Evolutionary conservation across 169 alveolate species (phyloP).

Genomic region (Haemoproteus tartakovskyi): DNA sequence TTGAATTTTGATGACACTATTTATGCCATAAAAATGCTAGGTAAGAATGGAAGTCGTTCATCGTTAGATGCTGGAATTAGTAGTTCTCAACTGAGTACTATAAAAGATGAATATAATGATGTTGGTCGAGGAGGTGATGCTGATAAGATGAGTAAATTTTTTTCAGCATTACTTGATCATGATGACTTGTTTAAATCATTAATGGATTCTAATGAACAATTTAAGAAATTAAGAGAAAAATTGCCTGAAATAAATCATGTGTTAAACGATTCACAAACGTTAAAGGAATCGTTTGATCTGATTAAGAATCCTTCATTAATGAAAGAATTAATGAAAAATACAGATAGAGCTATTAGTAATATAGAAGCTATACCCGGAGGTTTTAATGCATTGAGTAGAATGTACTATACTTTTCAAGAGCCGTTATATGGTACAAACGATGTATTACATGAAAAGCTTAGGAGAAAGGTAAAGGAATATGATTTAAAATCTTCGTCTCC

Average conservation of each 20-base stretch:
- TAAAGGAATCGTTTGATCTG: conserved; percentile 75
- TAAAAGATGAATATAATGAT: conserved; percentile 59
- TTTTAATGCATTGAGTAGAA: conserved; percentile 74
- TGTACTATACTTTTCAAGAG: conserved; percentile 78
- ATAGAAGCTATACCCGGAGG: conserved; percentile 84
- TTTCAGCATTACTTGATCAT: conserved; percentile 55
- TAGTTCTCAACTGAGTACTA: conserved; percentile 59
- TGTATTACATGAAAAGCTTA: conserved; percentile 17
- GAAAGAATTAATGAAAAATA: conserved; percentile 78
- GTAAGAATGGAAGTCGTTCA: conserved; percentile 25
- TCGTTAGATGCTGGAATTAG: conserved; percentile 55
- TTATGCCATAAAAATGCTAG: conserved; percentile 24
- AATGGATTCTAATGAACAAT: conserved; percentile 59
- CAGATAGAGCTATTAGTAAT: conserved; percentile 80
- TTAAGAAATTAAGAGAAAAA: conserved; percentile 58
- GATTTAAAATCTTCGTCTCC: conserved; percentile 62
- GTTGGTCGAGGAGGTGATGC: conserved; percentile 8
- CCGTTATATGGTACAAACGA: conserved; percentile 69
- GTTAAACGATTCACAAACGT: conserved; percentile 73
- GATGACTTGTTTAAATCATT: conserved; percentile 56
- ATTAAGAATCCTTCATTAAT: conserved; percentile 78
- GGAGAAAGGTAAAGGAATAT: conserved; percentile 25
- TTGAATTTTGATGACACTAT: conserved; percentile 40
- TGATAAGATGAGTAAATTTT: conserved; percentile 48
- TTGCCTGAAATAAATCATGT: conserved; percentile 68